These are phyloP conservation scores for Turritis glabra DNA, from an alignment of 345 rosid species.

Conservation along the genomic window DNA sequence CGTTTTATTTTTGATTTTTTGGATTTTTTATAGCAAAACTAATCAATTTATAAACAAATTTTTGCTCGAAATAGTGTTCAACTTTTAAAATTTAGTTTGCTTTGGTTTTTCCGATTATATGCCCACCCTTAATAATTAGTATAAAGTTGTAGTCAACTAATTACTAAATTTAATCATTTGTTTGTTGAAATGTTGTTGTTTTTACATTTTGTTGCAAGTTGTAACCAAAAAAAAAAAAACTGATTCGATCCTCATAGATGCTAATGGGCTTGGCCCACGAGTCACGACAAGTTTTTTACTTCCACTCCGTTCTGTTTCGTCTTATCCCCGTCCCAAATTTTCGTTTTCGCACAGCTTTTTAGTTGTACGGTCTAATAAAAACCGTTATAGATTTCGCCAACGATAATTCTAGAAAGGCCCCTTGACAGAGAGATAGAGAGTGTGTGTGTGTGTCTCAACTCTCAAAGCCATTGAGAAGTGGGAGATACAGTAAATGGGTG, in stretches of 20 bases:
- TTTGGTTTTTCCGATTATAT: not conserved
- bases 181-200: not conserved
- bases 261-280: slow-evolving; percentile 23
- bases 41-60: too few species aligned
- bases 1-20: too few species aligned
- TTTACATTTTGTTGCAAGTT: not conserved
- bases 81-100: not conserved
- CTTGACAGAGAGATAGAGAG: not conserved
- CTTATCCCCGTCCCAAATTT: not conserved
- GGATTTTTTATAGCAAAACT: not conserved
- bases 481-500: slow-evolving; percentile 19
- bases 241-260: not conserved
- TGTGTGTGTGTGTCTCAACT: not conserved
- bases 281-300: not conserved
- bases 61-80: not conserved
- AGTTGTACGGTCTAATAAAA: not conserved
- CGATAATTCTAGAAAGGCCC: not conserved
- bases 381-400: not conserved
- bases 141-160: not conserved
- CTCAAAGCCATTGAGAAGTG: slow-evolving; percentile 14
- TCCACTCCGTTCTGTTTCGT: not conserved
- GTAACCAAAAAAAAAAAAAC: not conserved
- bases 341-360: not conserved
- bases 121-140: not conserved
- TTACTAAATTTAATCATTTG: not conserved